These are phyloP conservation scores for Prunella vulgaris DNA, from an alignment of 257 asterid species.

Conservation along the genomic window DNA sequence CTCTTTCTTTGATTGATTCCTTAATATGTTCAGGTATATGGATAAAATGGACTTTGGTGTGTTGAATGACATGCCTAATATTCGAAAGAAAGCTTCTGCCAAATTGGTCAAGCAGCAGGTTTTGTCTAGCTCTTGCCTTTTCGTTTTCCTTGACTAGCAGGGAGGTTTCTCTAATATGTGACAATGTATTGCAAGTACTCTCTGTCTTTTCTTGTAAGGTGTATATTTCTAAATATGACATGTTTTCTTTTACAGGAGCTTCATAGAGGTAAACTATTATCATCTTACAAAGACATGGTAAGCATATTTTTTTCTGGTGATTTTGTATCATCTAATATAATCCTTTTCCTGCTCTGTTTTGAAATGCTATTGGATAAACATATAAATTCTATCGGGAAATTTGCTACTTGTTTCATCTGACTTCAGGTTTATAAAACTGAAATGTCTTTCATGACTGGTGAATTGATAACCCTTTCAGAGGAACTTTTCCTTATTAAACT, in stretches of 20 bases:
- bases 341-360: conserved; percentile 1
- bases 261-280: conserved; percentile 40
- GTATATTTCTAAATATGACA: conserved; percentile 10
- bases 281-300: conserved; percentile 75
- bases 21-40: conserved; percentile 51
- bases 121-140: not conserved
- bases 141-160: not conserved
- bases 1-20: not conserved
- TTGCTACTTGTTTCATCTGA: not conserved
- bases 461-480: not conserved
- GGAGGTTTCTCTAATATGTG: too few relatives aligned
- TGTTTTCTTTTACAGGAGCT: conserved; percentile 45
- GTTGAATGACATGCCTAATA: conserved; percentile 67
- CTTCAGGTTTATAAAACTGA: not conserved
- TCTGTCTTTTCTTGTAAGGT: not conserved
- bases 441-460: not conserved
- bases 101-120: conserved; percentile 82
- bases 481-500: not conserved
- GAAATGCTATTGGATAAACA: not conserved
- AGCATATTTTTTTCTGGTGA: conserved; percentile 6
- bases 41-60: conserved; percentile 71
- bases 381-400: not conserved
- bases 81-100: conserved; percentile 57
- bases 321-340: not conserved
- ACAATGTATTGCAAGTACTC: not conserved